phyloP scores from a whole-genome alignment of 345 rosid genomes.

The Trapa incisa region DNA sequence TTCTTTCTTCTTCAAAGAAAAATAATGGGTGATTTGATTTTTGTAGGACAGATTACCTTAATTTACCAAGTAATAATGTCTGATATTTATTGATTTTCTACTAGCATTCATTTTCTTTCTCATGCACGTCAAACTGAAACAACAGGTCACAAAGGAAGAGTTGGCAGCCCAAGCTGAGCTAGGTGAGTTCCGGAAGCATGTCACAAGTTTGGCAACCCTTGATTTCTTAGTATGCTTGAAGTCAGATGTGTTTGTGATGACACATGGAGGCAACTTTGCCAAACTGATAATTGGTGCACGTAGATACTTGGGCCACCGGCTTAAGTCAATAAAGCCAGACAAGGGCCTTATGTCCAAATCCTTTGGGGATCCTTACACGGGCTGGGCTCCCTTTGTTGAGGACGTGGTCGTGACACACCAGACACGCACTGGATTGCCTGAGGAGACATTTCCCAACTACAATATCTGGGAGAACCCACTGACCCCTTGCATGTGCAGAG shows the following conservation, averaged over 20 bases:
- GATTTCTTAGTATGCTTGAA: conserved; percentile 90
- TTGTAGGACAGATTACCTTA: no score
- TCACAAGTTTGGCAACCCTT: conserved; percentile 94
- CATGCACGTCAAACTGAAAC: no score
- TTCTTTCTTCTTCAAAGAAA: background rate
- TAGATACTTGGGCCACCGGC: conserved; percentile 89
- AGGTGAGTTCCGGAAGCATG: conserved; percentile 77
- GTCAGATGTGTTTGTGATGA: conserved; percentile 98
- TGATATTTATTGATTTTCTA: no score
- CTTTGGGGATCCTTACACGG: conserved; percentile 96
- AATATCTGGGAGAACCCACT: conserved; percentile 99
- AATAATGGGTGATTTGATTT: background rate
- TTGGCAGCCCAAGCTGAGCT: conserved; percentile 70
- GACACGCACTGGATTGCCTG: conserved; percentile 91
- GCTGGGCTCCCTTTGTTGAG: conserved; percentile 98
- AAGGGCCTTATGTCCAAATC: conserved; percentile 98
- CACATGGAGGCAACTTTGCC: conserved; percentile 99
- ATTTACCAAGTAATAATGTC: no score
- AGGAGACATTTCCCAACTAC: conserved; percentile 97
- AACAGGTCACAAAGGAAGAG: conserved; percentile 95
- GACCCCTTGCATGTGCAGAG: conserved; percentile 99
- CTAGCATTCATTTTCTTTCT: no score
- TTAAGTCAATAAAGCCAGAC: conserved; percentile 94
- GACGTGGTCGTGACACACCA: conserved; percentile 93
- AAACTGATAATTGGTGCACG: conserved; percentile 95